Base-by-base conservation (phyloP, 345 rosid species). In the Ceriops decandra region DNA sequence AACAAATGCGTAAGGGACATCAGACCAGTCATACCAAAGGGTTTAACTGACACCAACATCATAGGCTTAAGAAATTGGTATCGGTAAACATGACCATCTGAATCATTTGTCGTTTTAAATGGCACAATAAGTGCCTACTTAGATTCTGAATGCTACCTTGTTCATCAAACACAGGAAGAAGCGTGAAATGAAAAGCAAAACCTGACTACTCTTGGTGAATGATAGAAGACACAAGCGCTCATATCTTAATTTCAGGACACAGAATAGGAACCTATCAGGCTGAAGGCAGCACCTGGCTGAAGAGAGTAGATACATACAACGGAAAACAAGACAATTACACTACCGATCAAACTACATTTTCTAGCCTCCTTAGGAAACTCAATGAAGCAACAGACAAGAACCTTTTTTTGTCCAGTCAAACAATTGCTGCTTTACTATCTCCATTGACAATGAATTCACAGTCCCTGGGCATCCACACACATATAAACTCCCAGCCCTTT, bases 401-500 rank as follows among this genome's bases (percentile, higher is more conserved):
- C 2, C 51, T 49, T 87, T 82, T 38, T 72, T 76, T 6, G 87
- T 81, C 96, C 97, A 93, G 1, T 89, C 84, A 72, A 79, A 60
- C 66, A 85, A 64, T n/a, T 69, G 78, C 47, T 76, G 82, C 63
- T 82, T 84, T 35, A 90, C 86, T 82, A 79, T 89, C 70, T 85
- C 88, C 89, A 89, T 83, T 0, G 96, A 90, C 68, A 93, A 65
- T 0, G 97, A 85, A 69, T 93, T 93, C 4, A 96, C 92, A 0
- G 98, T 90, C 69, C 97, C 97, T 0, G 97, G 97, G 24, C 90
- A 86, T 31, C 97, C 98, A 67, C 92, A 87, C 51, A 84, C 76
- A 36, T 89, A 93, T 70, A 89, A 83, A 70, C 97, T 90, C 66
- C 91, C 89, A 30, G 92, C 86, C 76, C 86, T 89, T 74, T 76